Conservation (phyloP, 1,139 yeast species). For the Protomyces inouyei region DNA sequence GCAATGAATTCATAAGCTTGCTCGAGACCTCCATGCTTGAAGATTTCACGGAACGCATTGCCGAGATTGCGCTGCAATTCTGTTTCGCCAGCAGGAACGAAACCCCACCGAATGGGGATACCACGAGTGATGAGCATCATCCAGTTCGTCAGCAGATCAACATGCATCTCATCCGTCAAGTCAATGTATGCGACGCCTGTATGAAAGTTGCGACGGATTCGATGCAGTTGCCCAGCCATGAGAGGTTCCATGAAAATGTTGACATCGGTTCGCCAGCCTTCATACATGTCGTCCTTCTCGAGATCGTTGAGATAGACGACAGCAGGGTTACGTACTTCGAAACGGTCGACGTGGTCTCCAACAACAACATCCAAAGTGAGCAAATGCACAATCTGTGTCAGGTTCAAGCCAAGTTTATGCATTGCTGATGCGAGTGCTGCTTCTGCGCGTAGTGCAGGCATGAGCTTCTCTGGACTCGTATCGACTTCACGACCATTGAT, state of each 20-base stretch:
- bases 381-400: conserved; percentile 32
- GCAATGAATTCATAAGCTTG: conserved; percentile 7
- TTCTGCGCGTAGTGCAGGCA: conserved; percentile 39
- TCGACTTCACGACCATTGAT: conserved; percentile 40
- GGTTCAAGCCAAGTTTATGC: conserved; percentile 32
- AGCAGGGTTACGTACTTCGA: conserved; percentile 44
- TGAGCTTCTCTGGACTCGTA: conserved; percentile 34
- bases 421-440: conserved; percentile 34
- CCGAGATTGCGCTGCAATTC: conserved; percentile 18
- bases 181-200: conserved; percentile 70
- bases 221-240: conserved; percentile 60
- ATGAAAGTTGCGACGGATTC: conserved; percentile 67
- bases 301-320: conserved; percentile 71
- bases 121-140: conserved; percentile 44
- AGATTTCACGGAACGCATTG: conserved; percentile 30
- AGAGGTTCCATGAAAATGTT: conserved; percentile 21
- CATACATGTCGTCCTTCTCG: conserved; percentile 57
- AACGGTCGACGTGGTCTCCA: conserved; percentile 36
- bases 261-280: conserved; percentile 41
- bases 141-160: conserved; percentile 41
- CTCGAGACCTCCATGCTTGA: neutral
- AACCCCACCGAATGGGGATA: conserved; percentile 74
- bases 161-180: conserved; percentile 50
- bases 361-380: conserved; percentile 31
- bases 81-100: conserved; percentile 54